phyloP scores from a whole-genome alignment of 768 basidiomycete genomes.

The Lactarius deliciosus region DNA sequence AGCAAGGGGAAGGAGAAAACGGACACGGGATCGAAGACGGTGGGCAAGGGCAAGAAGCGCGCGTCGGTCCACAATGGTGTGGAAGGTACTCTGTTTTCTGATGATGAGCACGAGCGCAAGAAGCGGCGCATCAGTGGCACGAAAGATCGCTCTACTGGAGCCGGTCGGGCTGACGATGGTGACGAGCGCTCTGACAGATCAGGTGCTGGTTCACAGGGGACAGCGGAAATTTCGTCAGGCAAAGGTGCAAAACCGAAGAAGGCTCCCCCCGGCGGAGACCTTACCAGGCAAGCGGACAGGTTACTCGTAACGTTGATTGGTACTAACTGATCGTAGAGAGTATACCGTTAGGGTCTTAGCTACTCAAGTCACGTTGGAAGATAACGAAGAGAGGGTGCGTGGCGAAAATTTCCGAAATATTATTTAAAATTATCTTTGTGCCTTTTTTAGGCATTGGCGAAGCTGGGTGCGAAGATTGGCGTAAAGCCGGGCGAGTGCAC shows the following conservation, averaged over 20 bases:
- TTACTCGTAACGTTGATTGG: neutral
- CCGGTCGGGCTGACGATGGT: neutral
- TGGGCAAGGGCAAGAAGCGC: slow-evolving; percentile 36
- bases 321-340: slow-evolving; percentile 14
- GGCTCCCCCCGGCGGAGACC: neutral
- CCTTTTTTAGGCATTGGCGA: slow-evolving; percentile 50
- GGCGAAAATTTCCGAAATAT: neutral
- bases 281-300: slow-evolving; percentile 11
- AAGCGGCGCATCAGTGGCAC: slow-evolving; percentile 18
- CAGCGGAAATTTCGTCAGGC: slow-evolving; percentile 1
- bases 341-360: slow-evolving; percentile 56
- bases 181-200: neutral
- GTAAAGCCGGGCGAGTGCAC: slow-evolving; percentile 68
- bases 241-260: slow-evolving; percentile 20
- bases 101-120: slow-evolving; percentile 24
- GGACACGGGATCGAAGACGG: slow-evolving; percentile 19
- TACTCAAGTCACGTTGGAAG: slow-evolving; percentile 59
- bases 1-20: slow-evolving; percentile 30
- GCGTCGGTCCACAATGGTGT: slow-evolving; percentile 25
- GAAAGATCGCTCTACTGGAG: slow-evolving; percentile 28
- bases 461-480: slow-evolving; percentile 66
- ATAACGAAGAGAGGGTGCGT: slow-evolving; percentile 60
- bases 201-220: neutral
- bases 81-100: slow-evolving; percentile 18
- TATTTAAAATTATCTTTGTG: neutral